Evolutionary conservation across 106 monocot genomes (phyloP).

Genomic region (Dioscorea zingiberensis): DNA sequence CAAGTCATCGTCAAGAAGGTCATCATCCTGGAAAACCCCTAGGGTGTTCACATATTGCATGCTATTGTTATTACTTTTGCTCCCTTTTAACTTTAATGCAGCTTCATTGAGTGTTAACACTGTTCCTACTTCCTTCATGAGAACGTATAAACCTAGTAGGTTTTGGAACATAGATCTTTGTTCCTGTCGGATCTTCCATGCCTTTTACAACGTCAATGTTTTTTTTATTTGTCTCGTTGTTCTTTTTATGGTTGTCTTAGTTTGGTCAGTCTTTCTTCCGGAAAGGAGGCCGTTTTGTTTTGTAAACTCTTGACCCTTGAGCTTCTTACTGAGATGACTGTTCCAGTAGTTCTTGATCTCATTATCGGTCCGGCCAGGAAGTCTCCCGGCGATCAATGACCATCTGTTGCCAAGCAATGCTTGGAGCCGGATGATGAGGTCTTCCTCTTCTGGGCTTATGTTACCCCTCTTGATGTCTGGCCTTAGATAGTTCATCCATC

Average conservation of each 20-base stretch:
- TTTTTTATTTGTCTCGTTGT: not conserved
- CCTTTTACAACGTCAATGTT: not conserved
- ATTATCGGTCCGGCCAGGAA: slow-evolving; percentile 38
- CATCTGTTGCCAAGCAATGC: slow-evolving; percentile 31
- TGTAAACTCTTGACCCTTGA: no score
- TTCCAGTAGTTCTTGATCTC: slow-evolving; percentile 37
- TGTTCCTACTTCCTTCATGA: not conserved
- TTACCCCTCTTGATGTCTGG: slow-evolving; percentile 34
- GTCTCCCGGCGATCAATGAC: slow-evolving; percentile 32
- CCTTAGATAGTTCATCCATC: slow-evolving; percentile 37
- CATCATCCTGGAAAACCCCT: not conserved
- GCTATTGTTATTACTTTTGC: not conserved
- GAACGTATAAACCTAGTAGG: slow-evolving; percentile 13
- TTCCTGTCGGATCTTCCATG: not conserved
- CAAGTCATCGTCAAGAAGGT: not conserved
- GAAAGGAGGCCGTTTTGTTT: no score
- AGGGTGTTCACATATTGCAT: not conserved
- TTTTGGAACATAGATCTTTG: slow-evolving; percentile 19
- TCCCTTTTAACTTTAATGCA: not conserved
- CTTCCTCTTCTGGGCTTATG: slow-evolving; percentile 27
- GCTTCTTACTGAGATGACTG: no score
- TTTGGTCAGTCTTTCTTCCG: not conserved
- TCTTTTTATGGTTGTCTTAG: slow-evolving; percentile 15
- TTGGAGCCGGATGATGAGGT: slow-evolving; percentile 32
- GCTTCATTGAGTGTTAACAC: not conserved